Conservation (phyloP, 106 monocot genomes). For the Dendrobium catenatum region DNA sequence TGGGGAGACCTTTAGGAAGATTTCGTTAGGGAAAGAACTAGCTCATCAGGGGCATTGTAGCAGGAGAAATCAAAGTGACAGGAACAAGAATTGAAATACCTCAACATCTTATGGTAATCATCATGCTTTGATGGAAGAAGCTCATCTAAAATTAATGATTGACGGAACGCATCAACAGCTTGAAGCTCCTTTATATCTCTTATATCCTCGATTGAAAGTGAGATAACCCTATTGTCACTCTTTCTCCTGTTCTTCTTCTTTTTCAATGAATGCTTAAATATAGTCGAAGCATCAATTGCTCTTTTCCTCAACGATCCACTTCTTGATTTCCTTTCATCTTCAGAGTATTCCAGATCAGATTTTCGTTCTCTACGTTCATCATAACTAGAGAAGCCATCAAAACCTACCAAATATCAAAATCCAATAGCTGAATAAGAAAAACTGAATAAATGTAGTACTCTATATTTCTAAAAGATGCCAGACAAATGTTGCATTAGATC, state of each 20-base stretch:
- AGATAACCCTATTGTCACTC: slow-evolving; percentile 1
- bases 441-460: background rate
- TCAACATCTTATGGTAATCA: slow-evolving; percentile 49
- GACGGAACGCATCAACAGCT: slow-evolving; percentile 47
- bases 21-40: background rate
- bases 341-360: slow-evolving; percentile 49
- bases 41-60: background rate
- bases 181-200: slow-evolving; percentile 39
- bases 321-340: slow-evolving; percentile 50
- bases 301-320: slow-evolving; percentile 50
- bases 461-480: background rate
- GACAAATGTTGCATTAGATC: background rate
- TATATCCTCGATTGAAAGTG: slow-evolving; percentile 21
- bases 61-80: background rate
- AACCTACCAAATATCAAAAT: slow-evolving; percentile 23
- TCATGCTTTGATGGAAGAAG: slow-evolving; percentile 41
- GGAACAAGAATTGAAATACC: slow-evolving; percentile 16
- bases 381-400: slow-evolving; percentile 32
- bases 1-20: background rate
- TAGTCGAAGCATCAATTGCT: slow-evolving; percentile 52
- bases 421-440: background rate
- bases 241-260: slow-evolving; percentile 21
- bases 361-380: slow-evolving; percentile 38
- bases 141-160: slow-evolving; percentile 41
- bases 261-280: slow-evolving; percentile 44